These are phyloP conservation scores for Silene conica DNA, from an alignment of 148 eudicot genomes.

Conservation along the genomic window DNA sequence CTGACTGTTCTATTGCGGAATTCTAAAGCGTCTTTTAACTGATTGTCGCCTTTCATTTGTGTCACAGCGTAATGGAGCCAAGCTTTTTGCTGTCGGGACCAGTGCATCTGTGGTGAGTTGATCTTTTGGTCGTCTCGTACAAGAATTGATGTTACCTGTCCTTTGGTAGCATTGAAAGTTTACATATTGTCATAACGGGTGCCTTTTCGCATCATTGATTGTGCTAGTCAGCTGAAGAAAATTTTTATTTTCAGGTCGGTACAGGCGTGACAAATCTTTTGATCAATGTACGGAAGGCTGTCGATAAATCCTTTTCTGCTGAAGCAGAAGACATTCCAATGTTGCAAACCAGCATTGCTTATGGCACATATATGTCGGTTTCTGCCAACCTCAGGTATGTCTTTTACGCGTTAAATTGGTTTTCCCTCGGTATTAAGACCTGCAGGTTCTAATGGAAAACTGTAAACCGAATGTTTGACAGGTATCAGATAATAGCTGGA, in stretches of 20 bases:
- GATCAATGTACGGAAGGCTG: constrained; percentile 55
- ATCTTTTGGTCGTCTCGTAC: background rate
- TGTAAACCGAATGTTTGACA: constrained; percentile 12
- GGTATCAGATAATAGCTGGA: constrained; percentile 90
- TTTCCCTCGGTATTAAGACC: too few species aligned
- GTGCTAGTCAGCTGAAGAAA: background rate
- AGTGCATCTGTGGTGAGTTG: constrained; percentile 69
- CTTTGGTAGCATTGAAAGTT: too few species aligned
- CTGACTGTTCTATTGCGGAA: background rate
- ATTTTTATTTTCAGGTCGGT: constrained; percentile 51
- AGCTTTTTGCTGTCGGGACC: constrained; percentile 82
- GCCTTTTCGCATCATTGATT: background rate
- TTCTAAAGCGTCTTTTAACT: background rate
- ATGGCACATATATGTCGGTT: constrained; percentile 79
- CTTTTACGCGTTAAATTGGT: too few species aligned
- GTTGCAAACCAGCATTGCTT: constrained; percentile 65
- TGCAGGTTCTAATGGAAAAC: too few species aligned
- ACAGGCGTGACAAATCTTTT: constrained; percentile 72
- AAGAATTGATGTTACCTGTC: too few species aligned
- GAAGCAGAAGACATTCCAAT: constrained; percentile 90
- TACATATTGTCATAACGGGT: too few species aligned
- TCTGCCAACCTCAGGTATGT: constrained; percentile 82
- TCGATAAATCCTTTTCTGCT: constrained; percentile 70
- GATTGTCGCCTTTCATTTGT: constrained; percentile 7
- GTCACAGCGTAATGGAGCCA: constrained; percentile 81